phyloP scores from a whole-genome alignment of 768 basidiomycete genomes.

The Stropharia rugosoannulata region DNA sequence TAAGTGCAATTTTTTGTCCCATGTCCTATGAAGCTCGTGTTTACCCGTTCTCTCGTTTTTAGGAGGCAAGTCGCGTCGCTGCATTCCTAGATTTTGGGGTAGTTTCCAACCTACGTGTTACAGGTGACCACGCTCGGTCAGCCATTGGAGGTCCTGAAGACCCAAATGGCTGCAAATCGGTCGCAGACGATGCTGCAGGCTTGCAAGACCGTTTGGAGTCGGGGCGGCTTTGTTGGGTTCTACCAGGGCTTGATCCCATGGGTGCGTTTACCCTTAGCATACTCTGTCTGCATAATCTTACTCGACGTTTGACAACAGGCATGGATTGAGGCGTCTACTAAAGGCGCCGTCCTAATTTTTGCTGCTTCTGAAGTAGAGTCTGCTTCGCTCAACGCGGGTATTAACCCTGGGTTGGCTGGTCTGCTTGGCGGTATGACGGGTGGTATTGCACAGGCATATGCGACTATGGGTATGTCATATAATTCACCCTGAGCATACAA shows the following conservation, averaged over 20 bases:
- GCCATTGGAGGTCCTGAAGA: slow-evolving; percentile 97
- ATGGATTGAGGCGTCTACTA: slow-evolving; percentile 99
- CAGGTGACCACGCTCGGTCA: slow-evolving; percentile 98
- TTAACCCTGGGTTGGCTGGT: slow-evolving; percentile 81
- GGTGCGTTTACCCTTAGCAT: slow-evolving; percentile 42
- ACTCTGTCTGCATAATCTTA: background rate
- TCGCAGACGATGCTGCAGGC: slow-evolving; percentile 89
- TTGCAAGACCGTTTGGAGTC: slow-evolving; percentile 81
- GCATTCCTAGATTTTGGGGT: background rate
- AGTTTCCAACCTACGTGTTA: slow-evolving; percentile 6
- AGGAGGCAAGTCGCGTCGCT: slow-evolving; percentile 65
- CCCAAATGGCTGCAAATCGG: slow-evolving; percentile 98
- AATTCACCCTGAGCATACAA: too few relatives aligned
- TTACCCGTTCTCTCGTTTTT: slow-evolving; percentile 20
- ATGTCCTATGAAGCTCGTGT: background rate
- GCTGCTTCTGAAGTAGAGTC: slow-evolving; percentile 94
- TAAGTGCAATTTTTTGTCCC: slow-evolving; percentile 33
- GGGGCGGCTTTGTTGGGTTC: slow-evolving; percentile 88
- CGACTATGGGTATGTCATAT: slow-evolving; percentile 90
- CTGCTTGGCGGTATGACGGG: slow-evolving; percentile 97
- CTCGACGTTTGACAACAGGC: slow-evolving; percentile 51
- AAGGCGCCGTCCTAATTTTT: slow-evolving; percentile 95
- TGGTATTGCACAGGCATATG: slow-evolving; percentile 96
- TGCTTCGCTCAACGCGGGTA: slow-evolving; percentile 56
- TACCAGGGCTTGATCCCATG: slow-evolving; percentile 99